Base-by-base conservation (phyloP, 805 yeast genomes). In the Starmerella riodocensis region DNA sequence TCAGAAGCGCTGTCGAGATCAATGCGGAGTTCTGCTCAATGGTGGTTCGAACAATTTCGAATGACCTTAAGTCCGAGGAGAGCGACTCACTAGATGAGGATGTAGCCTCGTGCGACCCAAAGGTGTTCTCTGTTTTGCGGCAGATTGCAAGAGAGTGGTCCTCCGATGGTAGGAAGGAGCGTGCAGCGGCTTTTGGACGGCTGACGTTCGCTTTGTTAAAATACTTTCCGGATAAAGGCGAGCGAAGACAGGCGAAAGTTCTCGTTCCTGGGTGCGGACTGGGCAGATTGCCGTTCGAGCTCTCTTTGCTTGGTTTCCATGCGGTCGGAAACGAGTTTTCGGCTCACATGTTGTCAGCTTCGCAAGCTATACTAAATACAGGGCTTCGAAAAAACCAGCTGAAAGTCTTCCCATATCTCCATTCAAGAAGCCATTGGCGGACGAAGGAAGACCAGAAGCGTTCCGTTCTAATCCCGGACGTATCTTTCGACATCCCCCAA, bases 231-330 rank as follows among this genome's bases (percentile, higher is more conserved):
- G 17, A 31, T 1, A 6, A 44, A 33, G n/a, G 58, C 66, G 29
- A 37, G 20, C 26, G 40, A n/a, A 14, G 30, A 5, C 18, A 29
- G 5, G 31, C 47, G 6, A 47, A 39, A 16, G 69, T 84, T 0
- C 58, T 88, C 4, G 74, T 82, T 2, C 97, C 97, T 0, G 97
- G 98, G 0, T 74, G 93, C 2, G 98, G 97, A 0, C 64, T 81
- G 24, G 96, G 95, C 0, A 64, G 86, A 50, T 62, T 88, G 3
- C 77, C 94, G 2, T 79, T 78, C 56, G 84, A 78, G 45, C 49
- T 85, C 18, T 63, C 71, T 0, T 43, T 43, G 2, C 43, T 41
- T 9, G 66, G 65, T 31, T 61, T 66, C 34, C 43, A 61, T 6
- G 86, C 84, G 1, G 78, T 76, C 42, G 78, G 93, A 0, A 73